Evolutionary conservation across 805 yeast genomes (phyloP).

Genomic region (Yarrowia porcina): DNA sequence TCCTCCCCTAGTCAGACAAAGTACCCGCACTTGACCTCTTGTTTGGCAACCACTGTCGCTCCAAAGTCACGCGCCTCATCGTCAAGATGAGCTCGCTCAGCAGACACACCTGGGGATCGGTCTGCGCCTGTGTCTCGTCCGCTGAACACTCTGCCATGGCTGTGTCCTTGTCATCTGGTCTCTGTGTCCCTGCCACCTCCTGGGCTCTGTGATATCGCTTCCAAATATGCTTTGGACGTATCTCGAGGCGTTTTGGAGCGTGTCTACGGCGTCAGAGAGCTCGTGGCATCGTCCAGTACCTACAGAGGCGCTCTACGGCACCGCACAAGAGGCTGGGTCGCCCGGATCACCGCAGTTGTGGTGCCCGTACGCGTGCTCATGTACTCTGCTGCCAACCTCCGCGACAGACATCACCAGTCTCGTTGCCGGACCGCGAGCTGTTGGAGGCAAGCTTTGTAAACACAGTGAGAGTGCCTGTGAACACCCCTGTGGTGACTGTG

Average conservation of each 20-base stretch:
- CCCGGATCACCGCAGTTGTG: background rate
- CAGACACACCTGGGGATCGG: background rate
- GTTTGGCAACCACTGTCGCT: background rate
- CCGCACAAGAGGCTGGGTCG: background rate
- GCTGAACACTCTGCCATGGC: background rate
- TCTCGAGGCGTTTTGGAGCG: background rate
- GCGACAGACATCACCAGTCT: background rate
- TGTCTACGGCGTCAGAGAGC: background rate
- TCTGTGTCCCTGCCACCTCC: conserved; percentile 1
- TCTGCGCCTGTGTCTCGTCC: background rate
- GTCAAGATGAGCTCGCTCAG: background rate
- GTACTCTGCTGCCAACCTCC: conserved; percentile 15
- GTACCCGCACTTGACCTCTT: conserved; percentile 4
- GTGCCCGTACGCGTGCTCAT: background rate
- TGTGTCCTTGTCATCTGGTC: background rate
- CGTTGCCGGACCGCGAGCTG: no score
- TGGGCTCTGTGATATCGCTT: background rate
- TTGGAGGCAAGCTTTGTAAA: background rate
- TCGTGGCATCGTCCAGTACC: background rate
- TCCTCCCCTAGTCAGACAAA: conserved; percentile 16
- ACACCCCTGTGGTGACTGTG: background rate
- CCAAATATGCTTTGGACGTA: conserved; percentile 24
- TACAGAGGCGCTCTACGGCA: background rate
- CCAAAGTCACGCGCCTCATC: conserved; percentile 13
- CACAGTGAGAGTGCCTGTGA: background rate